Base-by-base conservation (phyloP, 1,284 basidiomycete genomes). In the Cystobasidiaceae sp. region DNA sequence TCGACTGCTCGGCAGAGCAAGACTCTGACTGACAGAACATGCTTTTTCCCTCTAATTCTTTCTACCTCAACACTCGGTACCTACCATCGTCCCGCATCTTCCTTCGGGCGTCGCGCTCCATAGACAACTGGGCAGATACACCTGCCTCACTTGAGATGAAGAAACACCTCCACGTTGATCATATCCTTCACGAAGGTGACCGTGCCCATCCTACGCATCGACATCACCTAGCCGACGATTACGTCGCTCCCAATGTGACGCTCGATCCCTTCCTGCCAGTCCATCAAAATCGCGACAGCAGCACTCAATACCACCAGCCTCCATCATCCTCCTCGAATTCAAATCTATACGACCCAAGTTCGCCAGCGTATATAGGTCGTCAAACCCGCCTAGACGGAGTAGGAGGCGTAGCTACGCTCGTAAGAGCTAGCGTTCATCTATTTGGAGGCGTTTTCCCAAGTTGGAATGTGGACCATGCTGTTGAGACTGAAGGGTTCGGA, bases 401-500 rank as follows among this genome's bases (percentile, higher is more conserved):
- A 8, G 69, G 69, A 21, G 69, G 67, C n/a, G 69, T 70, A 23
- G 67, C 67, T 25, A 68, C 69, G n/a, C 64, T 70, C 21, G 69
- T 70, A n/a, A 37, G 67, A 37, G 69, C 69, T 1, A 50, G 60
- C 1, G 64, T 65, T 25, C 69, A 70, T 46, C 27, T 67, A 28
- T 48, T 68, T 19, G 69, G 69, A 2, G 69, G 67, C 27, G 60
- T 67, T 21, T 70, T 70, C 48, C 69, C 69, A 30, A 51, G 63
- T 27, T 70, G 60, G 60, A 25, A 57, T 21, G 58, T 62, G 19
- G 64, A 67, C 34, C 64, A 70, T 46, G 34, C 68, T 11, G 48
- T 70, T 33, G 69, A 70, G 46, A 70, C 69, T 5, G 69, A 70
- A 64, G 69, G 69, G 5, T 70, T 70, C 19, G 69, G 54, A 19